These are phyloP conservation scores for Papiliotrema flavescens DNA, from an alignment of 1,284 basidiomycete genomes.

Conservation along the genomic window DNA sequence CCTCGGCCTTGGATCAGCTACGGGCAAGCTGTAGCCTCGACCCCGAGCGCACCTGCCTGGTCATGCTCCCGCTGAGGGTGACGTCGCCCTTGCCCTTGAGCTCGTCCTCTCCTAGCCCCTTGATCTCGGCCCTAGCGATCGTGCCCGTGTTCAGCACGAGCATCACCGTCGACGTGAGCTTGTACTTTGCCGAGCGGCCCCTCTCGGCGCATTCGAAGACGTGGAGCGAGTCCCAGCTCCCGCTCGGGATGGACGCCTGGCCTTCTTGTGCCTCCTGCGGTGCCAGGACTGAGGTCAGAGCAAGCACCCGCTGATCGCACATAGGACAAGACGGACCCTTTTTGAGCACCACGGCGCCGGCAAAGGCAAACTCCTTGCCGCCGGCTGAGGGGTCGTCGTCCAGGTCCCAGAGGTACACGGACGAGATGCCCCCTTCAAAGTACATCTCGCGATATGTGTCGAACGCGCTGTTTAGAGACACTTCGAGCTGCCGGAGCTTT, in stretches of 20 bases:
- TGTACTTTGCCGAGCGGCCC: conserved; percentile 88
- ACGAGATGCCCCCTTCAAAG: conserved; percentile 95
- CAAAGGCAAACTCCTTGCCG: conserved; percentile 59
- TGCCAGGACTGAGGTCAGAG: conserved; percentile 37
- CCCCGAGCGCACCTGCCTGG: conserved; percentile 67
- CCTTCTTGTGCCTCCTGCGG: not conserved
- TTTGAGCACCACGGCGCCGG: conserved; percentile 93
- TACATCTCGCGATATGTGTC: conserved; percentile 98
- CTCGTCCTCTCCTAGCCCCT: conserved; percentile 20
- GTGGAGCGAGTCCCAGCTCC: conserved; percentile 95
- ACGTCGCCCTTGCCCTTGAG: conserved; percentile 65
- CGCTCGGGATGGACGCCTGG: conserved; percentile 11
- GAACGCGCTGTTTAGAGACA: conserved; percentile 91
- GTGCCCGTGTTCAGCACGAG: conserved; percentile 76
- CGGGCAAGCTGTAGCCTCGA: not conserved
- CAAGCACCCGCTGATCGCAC: not conserved
- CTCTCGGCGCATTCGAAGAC: conserved; percentile 92
- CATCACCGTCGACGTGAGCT: conserved; percentile 96
- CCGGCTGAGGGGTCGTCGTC: conserved; percentile 63
- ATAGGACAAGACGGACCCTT: conserved; percentile 64
- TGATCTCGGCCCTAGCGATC: conserved; percentile 36
- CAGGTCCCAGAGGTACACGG: conserved; percentile 96
- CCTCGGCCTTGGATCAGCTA: conserved; percentile 62
- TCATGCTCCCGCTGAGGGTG: conserved; percentile 91
- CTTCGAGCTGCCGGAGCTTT: conserved; percentile 85